Conservation (phyloP, 306 rosid genomes). For the Dicorynia guianensis region DNA sequence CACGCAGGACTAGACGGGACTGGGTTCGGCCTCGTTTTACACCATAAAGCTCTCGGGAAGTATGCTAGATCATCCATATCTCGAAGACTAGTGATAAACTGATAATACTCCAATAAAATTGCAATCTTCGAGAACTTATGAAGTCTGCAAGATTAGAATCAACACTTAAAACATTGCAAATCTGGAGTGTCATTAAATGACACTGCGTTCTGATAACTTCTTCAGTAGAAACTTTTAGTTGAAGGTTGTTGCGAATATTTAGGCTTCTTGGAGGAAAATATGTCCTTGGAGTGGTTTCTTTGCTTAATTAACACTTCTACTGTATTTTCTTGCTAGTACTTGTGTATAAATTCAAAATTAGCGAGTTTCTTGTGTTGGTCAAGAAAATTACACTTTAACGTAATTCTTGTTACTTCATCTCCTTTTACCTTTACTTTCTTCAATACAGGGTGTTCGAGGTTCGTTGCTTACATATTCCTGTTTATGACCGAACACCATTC, state of each 20-base stretch:
- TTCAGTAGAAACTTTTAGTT: neutral
- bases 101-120: neutral
- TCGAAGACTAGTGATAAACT: conserved; percentile 10
- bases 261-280: conserved; percentile 9
- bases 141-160: conserved; percentile 14
- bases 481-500: conserved; percentile 81
- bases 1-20: conserved; percentile 88
- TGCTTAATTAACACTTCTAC: neutral
- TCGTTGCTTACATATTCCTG: conserved; percentile 90
- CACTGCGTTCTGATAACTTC: neutral
- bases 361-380: conserved; percentile 26
- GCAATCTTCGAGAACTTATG: neutral
- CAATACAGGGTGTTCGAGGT: conserved; percentile 85
- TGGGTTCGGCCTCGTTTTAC: conserved; percentile 87
- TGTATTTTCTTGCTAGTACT: conserved; percentile 6
- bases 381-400: conserved; percentile 20
- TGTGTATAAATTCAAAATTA: neutral
- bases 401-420: neutral
- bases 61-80: conserved; percentile 47
- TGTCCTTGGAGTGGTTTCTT: neutral
- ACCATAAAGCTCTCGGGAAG: conserved; percentile 95
- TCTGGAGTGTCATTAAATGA: neutral
- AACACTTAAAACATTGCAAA: neutral
- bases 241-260: conserved; percentile 26
- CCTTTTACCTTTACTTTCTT: conserved; percentile 23